A percentile compares a stretch with the other conserved stretches of the same genome.
Evolutionary conservation across 2,329 filamentous ascomycete species (phyloP).

Genomic region (Ceratocystis harringtonii): DNA sequence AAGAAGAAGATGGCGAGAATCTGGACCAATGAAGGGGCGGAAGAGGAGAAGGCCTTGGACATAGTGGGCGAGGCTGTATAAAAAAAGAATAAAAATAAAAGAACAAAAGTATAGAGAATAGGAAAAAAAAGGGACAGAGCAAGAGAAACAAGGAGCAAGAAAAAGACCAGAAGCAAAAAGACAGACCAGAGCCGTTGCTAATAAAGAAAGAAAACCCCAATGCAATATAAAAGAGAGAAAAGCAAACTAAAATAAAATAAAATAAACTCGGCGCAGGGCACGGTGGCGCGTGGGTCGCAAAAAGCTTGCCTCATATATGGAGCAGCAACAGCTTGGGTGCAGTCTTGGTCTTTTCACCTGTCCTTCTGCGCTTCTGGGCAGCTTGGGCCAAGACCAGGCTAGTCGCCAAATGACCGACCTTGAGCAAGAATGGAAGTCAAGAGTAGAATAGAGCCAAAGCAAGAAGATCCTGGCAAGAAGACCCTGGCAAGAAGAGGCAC

Average conservation of each 20-base stretch:
- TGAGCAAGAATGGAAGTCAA: not conserved
- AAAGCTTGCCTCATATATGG: not conserved
- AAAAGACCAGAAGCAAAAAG: not conserved
- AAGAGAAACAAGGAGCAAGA: not conserved
- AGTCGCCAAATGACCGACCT: not conserved
- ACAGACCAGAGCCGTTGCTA: not conserved
- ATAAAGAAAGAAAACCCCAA: not conserved
- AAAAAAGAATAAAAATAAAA: not conserved
- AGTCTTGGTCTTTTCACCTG: slow-evolving; percentile 6
- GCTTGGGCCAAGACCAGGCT: not conserved
- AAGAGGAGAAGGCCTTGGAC: not conserved
- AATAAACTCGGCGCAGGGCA: not conserved
- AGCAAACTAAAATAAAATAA: not conserved
- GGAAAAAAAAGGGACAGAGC: not conserved
- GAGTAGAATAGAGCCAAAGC: not conserved
- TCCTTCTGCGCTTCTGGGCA: not conserved
- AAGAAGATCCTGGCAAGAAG: not conserved
- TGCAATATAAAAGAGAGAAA: not conserved
- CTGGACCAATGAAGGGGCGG: not conserved
- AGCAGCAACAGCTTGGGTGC: not conserved
- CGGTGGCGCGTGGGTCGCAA: not conserved
- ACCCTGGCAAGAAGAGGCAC: not conserved
- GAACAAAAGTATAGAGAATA: not conserved
- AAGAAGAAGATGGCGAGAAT: not conserved
- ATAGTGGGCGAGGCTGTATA: not conserved